These are phyloP conservation scores for Emmonsiellopsis sp. DNA, from an alignment of 2,329 filamentous ascomycete species.

Conservation along the genomic window DNA sequence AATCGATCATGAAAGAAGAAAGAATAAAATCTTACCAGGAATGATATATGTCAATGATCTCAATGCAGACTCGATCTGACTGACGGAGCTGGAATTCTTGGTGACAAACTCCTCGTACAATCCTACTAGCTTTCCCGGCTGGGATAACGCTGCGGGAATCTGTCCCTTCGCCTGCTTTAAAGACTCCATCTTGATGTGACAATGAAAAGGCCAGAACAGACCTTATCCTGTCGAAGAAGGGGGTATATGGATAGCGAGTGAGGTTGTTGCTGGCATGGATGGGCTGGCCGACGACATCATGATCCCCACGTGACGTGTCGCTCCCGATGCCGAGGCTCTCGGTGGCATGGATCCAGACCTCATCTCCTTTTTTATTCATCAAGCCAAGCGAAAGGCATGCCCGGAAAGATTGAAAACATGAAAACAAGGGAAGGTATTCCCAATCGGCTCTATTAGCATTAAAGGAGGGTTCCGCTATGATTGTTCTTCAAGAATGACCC, in stretches of 20 bases:
- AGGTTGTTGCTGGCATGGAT: not conserved
- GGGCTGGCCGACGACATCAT: not conserved
- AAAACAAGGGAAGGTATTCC: too few relatives aligned
- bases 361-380: not conserved
- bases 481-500: too few relatives aligned
- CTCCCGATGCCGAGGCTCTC: not conserved
- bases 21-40: slow-evolving; percentile 45
- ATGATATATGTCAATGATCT: slow-evolving; percentile 93
- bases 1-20: not conserved
- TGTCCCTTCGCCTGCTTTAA: slow-evolving; percentile 18
- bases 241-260: not conserved
- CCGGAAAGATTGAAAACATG: too few relatives aligned
- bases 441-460: too few relatives aligned
- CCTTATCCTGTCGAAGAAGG: not conserved
- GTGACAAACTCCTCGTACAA: slow-evolving; percentile 67
- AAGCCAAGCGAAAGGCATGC: too few relatives aligned
- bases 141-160: slow-evolving; percentile 21
- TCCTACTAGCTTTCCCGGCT: slow-evolving; percentile 30
- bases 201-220: not conserved
- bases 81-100: slow-evolving; percentile 86
- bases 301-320: not conserved
- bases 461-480: too few relatives aligned
- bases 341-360: not conserved
- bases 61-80: slow-evolving; percentile 88
- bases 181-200: slow-evolving; percentile 22